Base-by-base conservation (phyloP, 108 stramenopile genomes). In the Pseudonitzschia multiseries region DNA sequence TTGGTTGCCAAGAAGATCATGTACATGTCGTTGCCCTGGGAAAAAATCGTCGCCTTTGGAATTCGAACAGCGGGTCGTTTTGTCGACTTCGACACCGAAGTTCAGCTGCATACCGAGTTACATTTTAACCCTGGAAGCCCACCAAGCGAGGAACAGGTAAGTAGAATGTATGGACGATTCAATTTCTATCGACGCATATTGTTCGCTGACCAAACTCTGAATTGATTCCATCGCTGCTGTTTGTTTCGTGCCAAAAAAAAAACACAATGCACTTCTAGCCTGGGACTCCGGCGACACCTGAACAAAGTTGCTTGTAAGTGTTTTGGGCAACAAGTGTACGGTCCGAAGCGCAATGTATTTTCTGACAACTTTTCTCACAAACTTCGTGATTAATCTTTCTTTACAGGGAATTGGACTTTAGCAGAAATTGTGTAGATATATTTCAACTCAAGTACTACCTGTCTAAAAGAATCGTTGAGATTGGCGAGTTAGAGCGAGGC, bases 391-490 rank as follows among this genome's bases (percentile, higher is more conserved):
- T 2, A 36, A 36, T 36, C 36, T 36, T 36, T 36, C 36, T 75
- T 14, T 86, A 52, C 57, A 52, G 86, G 8, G 86, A 87, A 52
- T 81, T 87, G 32, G 89, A 90, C 51, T 90, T 90, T 73, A 85
- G 86, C 56, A 90, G 86, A 57, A 84, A 87, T 44, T 74, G 73
- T 36, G 86, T 87, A 0, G 89, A 90, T 54, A 66, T 90, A n/a
- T 68, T 84, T 31, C 65, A 75, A 3, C 43, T 90, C 9, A 83
- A 90, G 50, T 66, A 85, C 36, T 90, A 85, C 65, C 63, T 90
- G 17, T 83, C 82, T 5, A 79, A 80, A 59, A 46, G 85, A 60
- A 59, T 82, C 29, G 53, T 54, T 8, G 22, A 21, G 14, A 6
- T 24, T 14, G 53, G 15, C 14, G 36, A 36, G 36, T 36, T 36